Evolutionary conservation across 108 stramenopile species (phyloP).

Genomic region (Aurantiochytrium sp.): DNA sequence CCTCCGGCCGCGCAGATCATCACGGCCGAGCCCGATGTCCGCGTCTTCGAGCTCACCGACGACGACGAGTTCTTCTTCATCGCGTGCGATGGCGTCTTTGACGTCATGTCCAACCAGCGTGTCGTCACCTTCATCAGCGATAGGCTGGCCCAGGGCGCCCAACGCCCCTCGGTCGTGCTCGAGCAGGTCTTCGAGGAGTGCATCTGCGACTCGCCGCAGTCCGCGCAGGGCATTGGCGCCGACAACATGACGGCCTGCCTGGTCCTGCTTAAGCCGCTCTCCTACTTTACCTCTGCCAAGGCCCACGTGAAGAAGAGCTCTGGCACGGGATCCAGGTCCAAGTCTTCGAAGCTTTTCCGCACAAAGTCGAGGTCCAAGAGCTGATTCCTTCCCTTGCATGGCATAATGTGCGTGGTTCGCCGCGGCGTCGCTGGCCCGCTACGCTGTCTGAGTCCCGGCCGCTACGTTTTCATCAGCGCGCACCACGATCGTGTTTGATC

Average conservation of each 20-base stretch:
- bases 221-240: background rate
- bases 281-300: background rate
- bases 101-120: background rate
- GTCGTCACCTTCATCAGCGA: background rate
- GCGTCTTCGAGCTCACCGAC: constrained; percentile 23
- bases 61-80: constrained; percentile 10
- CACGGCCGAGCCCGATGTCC: constrained; percentile 54
- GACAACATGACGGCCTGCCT: constrained; percentile 19
- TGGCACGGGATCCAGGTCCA: background rate
- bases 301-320: background rate
- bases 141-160: background rate
- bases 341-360: background rate
- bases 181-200: constrained; percentile 28
- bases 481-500: no score
- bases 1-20: constrained; percentile 51
- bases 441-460: no score
- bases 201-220: background rate
- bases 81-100: constrained; percentile 29
- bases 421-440: no score
- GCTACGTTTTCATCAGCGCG: no score
- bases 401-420: background rate
- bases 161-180: background rate
- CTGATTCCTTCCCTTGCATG: background rate
- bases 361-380: background rate
- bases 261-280: constrained; percentile 5